These are phyloP conservation scores for Phytomonas sp. DNA, from an alignment of 208 protist genomes.

Conservation along the genomic window DNA sequence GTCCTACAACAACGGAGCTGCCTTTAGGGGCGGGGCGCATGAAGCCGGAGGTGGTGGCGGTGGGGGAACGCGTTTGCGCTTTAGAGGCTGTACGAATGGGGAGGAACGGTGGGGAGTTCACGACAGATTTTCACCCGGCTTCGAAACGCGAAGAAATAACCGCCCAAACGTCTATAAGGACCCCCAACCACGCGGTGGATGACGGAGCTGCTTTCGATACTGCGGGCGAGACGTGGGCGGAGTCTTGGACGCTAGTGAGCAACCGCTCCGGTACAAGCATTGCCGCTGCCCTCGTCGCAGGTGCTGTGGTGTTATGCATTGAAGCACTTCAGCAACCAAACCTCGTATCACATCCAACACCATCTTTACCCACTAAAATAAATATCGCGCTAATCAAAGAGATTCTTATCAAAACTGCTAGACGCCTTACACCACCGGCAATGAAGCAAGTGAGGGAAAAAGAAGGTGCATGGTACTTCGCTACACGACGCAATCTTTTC, in stretches of 20 bases:
- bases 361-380: background rate
- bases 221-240: background rate
- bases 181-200: constrained; percentile 13
- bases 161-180: constrained; percentile 8
- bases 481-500: background rate
- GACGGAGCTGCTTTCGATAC: background rate
- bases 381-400: background rate
- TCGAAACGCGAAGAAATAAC: background rate
- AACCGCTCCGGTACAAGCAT: constrained; percentile 85
- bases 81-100: constrained; percentile 13
- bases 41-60: constrained; percentile 95
- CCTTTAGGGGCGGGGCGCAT: constrained; percentile 88
- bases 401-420: background rate
- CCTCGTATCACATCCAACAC: background rate
- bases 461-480: background rate
- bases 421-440: background rate
- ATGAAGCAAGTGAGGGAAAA: background rate
- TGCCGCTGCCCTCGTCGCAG: constrained; percentile 93
- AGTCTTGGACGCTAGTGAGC: background rate
- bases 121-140: background rate
- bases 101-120: background rate
- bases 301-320: constrained; percentile 82
- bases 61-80: constrained; percentile 48
- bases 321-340: constrained; percentile 18
- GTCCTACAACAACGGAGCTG: constrained; percentile 93